These are phyloP conservation scores for Penicillium griseofulvum DNA, from an alignment of 2,329 filamentous ascomycete species.

Conservation along the genomic window DNA sequence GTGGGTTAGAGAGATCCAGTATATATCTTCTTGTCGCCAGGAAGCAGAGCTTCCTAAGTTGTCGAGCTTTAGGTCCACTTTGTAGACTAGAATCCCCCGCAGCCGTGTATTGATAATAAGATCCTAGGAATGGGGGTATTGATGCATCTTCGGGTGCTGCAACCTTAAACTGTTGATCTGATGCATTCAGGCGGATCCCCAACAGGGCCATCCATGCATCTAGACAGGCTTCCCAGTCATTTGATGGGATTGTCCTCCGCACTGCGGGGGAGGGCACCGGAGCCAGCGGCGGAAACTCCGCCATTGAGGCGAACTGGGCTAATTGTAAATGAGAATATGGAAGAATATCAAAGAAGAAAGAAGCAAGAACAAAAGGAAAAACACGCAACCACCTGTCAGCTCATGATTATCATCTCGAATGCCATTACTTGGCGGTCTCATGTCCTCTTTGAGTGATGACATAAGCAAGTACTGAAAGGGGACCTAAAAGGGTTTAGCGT, in stretches of 20 bases:
- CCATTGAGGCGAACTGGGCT: conserved; percentile 23
- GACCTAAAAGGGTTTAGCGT: conserved; percentile 35
- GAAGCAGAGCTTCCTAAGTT: conserved; percentile 64
- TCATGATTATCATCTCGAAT: conserved; percentile 4
- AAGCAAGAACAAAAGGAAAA: conserved; percentile 9
- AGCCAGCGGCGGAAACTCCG: conserved; percentile 68
- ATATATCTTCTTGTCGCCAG: conserved; percentile 61
- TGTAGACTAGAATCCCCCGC: conserved; percentile 33
- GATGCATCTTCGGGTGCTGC: conserved; percentile 57
- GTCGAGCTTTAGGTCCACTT: conserved; percentile 39
- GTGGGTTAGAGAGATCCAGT: conserved; percentile 44
- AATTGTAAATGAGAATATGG: conserved; percentile 2
- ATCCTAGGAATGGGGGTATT: conserved; percentile 61
- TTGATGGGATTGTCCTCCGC: conserved; percentile 62
- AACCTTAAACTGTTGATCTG: conserved; percentile 55
- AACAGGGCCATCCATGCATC: conserved; percentile 72
- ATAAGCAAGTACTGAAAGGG: conserved; percentile 10
- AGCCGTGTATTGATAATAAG: conserved; percentile 60
- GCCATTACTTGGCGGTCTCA: conserved; percentile 4
- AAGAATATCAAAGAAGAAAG: neutral
- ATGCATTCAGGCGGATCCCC: conserved; percentile 61
- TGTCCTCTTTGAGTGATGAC: conserved; percentile 17
- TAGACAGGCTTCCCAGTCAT: conserved; percentile 76
- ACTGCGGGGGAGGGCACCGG: conserved; percentile 70
- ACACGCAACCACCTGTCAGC: conserved; percentile 1